Conservation (phyloP, 371 early-diverging fungal species). For the Syncephalastrum sp. region DNA sequence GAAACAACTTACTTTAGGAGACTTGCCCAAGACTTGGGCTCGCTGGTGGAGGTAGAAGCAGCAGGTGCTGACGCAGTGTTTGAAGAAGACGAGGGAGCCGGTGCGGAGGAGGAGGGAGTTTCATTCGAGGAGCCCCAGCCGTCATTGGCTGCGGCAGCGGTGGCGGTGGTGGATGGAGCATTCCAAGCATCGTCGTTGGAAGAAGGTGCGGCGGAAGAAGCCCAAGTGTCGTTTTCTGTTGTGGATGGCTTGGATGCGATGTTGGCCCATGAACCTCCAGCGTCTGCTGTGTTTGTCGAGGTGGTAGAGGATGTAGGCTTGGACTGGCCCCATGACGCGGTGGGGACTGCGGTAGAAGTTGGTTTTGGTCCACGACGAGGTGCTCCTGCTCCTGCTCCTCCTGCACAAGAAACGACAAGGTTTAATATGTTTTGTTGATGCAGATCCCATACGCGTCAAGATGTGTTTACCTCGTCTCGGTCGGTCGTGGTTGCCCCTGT, state of each 20-base stretch:
- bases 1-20: constrained; percentile 62
- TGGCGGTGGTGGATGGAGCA: constrained; percentile 4
- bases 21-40: constrained; percentile 70
- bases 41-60: constrained; percentile 7
- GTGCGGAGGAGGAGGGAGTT: constrained; percentile 26
- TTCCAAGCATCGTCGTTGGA: constrained; percentile 8
- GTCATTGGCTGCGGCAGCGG: constrained; percentile 2
- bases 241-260: constrained; percentile 16
- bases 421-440: constrained; percentile 1
- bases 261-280: constrained; percentile 30
- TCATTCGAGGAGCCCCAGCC: constrained; percentile 4
- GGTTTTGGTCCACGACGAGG: constrained; percentile 28
- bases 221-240: constrained; percentile 9
- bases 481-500: constrained; percentile 15
- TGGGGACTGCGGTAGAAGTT: constrained; percentile 12
- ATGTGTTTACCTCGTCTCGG: constrained; percentile 25
- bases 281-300: constrained; percentile 12
- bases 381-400: constrained; percentile 43
- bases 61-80: too few relatives aligned
- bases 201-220: not conserved
- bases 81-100: constrained; percentile 29
- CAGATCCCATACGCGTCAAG: not conserved
- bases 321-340: constrained; percentile 18
- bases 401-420: constrained; percentile 16
- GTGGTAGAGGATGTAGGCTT: constrained; percentile 18